Percentiles rank a stretch among this genome's conserved stretches.
Conservation (phyloP, 805 yeast species). For the Phaffomyces opuntiae region DNA sequence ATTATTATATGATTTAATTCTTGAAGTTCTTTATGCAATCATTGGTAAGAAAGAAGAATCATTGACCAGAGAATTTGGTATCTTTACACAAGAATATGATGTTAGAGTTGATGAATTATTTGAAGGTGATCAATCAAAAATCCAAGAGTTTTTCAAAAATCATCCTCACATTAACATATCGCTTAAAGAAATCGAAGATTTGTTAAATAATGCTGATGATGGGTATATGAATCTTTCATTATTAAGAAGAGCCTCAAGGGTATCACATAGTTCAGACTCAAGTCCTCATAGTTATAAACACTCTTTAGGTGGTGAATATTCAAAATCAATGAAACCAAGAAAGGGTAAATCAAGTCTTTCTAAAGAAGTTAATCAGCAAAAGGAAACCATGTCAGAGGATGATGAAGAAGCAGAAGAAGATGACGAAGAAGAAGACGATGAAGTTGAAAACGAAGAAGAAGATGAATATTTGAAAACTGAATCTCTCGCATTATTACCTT, state of each 20-base stretch:
- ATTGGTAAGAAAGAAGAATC: conserved; percentile 61
- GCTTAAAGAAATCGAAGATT: conserved; percentile 45
- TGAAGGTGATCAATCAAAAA: conserved; percentile 19
- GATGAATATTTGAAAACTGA: not conserved
- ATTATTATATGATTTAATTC: conserved; percentile 57
- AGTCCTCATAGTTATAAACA: conserved; percentile 1
- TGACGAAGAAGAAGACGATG: conserved; percentile 5
- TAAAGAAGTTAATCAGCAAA: conserved; percentile 9
- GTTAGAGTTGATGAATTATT: conserved; percentile 17
- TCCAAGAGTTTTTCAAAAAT: conserved; percentile 17
- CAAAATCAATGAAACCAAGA: too few relatives aligned
- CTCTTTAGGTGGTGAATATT: conserved; percentile 5
- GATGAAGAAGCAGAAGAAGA: conserved; percentile 10
- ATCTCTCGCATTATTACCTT: too few relatives aligned
- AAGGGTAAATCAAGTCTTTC: conserved; percentile 12
- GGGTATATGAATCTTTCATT: conserved; percentile 53
- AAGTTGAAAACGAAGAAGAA: conserved; percentile 1
- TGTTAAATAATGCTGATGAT: conserved; percentile 55
- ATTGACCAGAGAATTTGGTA: conserved; percentile 23
- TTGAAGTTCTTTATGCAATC: conserved; percentile 63
- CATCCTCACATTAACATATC: conserved; percentile 24
- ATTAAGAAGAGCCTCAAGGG: conserved; percentile 40
- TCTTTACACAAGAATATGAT: conserved; percentile 21
- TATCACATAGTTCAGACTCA: conserved; percentile 7
- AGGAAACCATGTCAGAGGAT: conserved; percentile 20